Evolutionary conservation across 1,139 yeast genomes (phyloP).

Genomic region (Kodamaea plutei): DNA sequence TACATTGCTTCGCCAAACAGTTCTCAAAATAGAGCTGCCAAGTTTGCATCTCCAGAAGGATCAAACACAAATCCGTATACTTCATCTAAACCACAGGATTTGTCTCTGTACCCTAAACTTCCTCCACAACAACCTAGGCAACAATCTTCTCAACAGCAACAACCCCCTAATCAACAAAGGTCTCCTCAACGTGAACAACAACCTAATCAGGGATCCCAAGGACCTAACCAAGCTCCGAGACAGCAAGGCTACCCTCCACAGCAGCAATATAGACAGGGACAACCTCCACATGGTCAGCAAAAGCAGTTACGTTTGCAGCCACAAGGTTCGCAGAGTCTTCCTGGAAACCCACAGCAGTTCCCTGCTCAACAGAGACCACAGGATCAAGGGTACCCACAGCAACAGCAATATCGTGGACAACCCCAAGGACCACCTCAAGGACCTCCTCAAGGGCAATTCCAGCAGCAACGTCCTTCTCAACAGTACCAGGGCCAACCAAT

Average conservation of each 20-base stretch:
- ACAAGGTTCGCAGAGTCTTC: not conserved
- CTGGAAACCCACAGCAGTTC: not conserved
- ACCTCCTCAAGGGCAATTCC: slow-evolving; percentile 9
- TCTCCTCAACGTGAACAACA: slow-evolving; percentile 7
- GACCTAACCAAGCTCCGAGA: slow-evolving; percentile 7
- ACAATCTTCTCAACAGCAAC: slow-evolving; percentile 4
- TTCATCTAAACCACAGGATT: slow-evolving; percentile 4
- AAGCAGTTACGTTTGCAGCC: not conserved
- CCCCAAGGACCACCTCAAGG: slow-evolving; percentile 6
- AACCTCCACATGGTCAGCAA: slow-evolving; percentile 9
- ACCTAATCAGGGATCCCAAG: slow-evolving; percentile 8
- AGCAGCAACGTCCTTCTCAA: slow-evolving; percentile 7
- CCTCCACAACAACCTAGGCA: too few species aligned
- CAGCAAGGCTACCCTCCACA: slow-evolving; percentile 4
- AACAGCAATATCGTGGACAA: slow-evolving; percentile 7
- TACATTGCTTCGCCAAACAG: slow-evolving; percentile 35
- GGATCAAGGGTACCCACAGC: too few species aligned
- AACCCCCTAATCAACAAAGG: slow-evolving; percentile 5
- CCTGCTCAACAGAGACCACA: not conserved
- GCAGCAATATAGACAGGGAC: slow-evolving; percentile 2
- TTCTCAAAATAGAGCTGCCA: slow-evolving; percentile 29
- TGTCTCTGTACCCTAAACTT: not conserved
- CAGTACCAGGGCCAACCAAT: slow-evolving; percentile 1
- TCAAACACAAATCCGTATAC: slow-evolving; percentile 2
- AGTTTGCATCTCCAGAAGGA: slow-evolving; percentile 11